Evolutionary conservation across 2,329 filamentous ascomycete species (phyloP).

Genomic region (Colletotrichum tanaceti): DNA sequence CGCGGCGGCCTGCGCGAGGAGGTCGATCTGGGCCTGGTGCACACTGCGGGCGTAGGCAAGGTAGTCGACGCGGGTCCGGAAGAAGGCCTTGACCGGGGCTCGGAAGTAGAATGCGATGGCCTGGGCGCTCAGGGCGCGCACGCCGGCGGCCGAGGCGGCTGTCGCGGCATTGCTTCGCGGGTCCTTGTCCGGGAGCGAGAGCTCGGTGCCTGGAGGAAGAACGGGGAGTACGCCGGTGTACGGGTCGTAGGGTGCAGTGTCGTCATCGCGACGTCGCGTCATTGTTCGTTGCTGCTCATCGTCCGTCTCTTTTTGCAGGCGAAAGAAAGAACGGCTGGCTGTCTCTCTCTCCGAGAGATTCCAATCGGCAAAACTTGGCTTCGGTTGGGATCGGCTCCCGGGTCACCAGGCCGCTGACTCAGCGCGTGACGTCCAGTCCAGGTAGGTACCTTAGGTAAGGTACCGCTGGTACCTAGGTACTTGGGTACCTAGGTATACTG

Average conservation of each 20-base stretch:
- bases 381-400: slow-evolving; percentile 33
- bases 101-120: slow-evolving; percentile 91
- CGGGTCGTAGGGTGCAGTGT: slow-evolving; percentile 32
- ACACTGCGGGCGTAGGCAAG: slow-evolving; percentile 68
- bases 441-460: too few relatives aligned
- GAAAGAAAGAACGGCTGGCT: neutral
- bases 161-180: slow-evolving; percentile 67
- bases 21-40: slow-evolving; percentile 59
- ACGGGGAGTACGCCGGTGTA: slow-evolving; percentile 58
- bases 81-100: slow-evolving; percentile 91
- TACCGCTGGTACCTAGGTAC: too few relatives aligned
- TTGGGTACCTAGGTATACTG: too few relatives aligned
- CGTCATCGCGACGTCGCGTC: slow-evolving; percentile 40
- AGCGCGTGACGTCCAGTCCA: slow-evolving; percentile 25
- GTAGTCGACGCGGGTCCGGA: slow-evolving; percentile 89
- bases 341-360: slow-evolving; percentile 1
- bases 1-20: slow-evolving; percentile 52
- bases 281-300: slow-evolving; percentile 38
- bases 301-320: slow-evolving; percentile 5
- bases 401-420: slow-evolving; percentile 11
- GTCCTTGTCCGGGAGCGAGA: slow-evolving; percentile 58
- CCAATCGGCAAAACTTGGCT: slow-evolving; percentile 34
- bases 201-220: slow-evolving; percentile 53
- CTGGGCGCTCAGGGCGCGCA: slow-evolving; percentile 85
- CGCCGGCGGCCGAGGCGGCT: slow-evolving; percentile 86